Evolutionary conservation across 495 filamentous ascomycete genomes (phyloP).

Genomic region (Rusavskia elegans): DNA sequence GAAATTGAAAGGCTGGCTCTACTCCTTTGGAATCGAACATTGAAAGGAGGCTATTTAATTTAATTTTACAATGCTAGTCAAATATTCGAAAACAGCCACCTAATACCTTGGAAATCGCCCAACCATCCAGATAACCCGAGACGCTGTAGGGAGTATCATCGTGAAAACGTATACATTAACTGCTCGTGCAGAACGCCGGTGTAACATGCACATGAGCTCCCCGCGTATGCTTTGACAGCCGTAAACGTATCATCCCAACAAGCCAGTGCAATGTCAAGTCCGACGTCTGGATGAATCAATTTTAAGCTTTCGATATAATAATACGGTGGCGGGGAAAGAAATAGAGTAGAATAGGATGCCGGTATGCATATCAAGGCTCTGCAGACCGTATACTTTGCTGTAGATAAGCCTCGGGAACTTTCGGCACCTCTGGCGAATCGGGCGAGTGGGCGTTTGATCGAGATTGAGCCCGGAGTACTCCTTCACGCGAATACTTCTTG

Average conservation of each 20-base stretch:
- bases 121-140: background rate
- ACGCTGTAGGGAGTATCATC: constrained; percentile 1
- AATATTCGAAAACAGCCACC: too few species aligned
- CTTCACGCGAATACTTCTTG: constrained; percentile 45
- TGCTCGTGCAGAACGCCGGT: too few species aligned
- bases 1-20: too few species aligned
- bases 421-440: constrained; percentile 42
- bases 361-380: background rate
- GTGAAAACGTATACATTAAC: background rate
- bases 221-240: background rate
- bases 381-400: constrained; percentile 3
- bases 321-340: background rate
- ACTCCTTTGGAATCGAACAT: too few species aligned
- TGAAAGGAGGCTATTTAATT: too few species aligned
- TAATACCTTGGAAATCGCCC: background rate
- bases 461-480: constrained; percentile 37
- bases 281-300: too few species aligned
- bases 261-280: too few species aligned
- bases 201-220: background rate
- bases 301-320: background rate
- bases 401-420: constrained; percentile 44
- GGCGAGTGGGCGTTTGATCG: constrained; percentile 21
- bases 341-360: background rate
- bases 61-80: too few species aligned
- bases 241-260: too few species aligned